Evolutionary conservation across 164 flowering plant species (phyloP), one percentile per base, ranked within the genome.

Genomic region (Stephania cephalantha): DNA sequence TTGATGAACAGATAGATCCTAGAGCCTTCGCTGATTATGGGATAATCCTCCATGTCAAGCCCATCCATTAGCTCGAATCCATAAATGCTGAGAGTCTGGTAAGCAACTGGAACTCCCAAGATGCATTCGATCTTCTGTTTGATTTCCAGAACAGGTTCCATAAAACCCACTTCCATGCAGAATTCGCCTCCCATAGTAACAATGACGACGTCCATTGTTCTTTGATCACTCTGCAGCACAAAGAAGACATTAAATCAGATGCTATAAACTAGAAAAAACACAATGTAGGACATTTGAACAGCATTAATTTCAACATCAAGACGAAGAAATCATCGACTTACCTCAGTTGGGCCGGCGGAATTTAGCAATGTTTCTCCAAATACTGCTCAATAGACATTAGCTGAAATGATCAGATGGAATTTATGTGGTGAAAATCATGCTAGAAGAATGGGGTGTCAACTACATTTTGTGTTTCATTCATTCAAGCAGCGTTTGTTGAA

Each of bases 41-140:
- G 92, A 61, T 89, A 91, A 70, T 90, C 97, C 72, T 83, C 90
- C 90, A 91, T 79, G 84, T 91, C 96, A 4, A 93, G 86, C 22
- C 91, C 95, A 77, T 91, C 94, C 5, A 91, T 20, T 9, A 93
- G 69, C 64, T 91, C 98, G 79, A 85, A 86, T 17, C 87, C 91
- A 5, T 52, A 84, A 0, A 90, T 82, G 5, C 85, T 17, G 2
- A 91, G 92, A 7, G 78, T 84, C 80, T 91, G 95, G 42, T 83
- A 70, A 58, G 83, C 79, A 0, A 77, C 75, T 5, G 93, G 87
- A 53, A 87, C 69, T n/a, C 90, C 90, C 44, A 87, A 77, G 52
- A 84, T 46, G 17, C 82, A 87, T 75, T 89, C 85, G 1, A 94
- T 78, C 72, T 77, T 84, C 53, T 82, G 83, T 72, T 94, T 92